phyloP scores from a whole-genome alignment of 441 rosid genomes.

The Pelargonium cotyledonis region DNA sequence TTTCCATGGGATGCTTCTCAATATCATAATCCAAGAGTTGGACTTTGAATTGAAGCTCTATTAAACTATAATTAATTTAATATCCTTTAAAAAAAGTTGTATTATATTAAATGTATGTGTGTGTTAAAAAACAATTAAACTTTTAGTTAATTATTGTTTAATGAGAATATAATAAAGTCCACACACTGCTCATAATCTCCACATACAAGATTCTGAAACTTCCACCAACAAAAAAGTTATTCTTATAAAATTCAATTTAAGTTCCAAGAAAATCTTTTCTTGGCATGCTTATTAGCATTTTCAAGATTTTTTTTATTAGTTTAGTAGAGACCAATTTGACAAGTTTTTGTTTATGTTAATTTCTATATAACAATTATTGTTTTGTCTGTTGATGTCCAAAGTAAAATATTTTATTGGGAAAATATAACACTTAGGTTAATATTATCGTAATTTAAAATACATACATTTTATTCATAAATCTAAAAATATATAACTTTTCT shows the following conservation, averaged over 20 bases:
- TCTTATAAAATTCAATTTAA: too few species aligned
- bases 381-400: too few species aligned
- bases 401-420: too few species aligned
- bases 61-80: neutral
- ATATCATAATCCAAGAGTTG: slow-evolving; percentile 19
- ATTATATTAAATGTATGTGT: neutral
- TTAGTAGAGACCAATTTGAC: too few species aligned
- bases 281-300: too few species aligned
- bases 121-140: neutral
- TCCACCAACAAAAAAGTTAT: neutral
- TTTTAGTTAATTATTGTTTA: slow-evolving; percentile 14
- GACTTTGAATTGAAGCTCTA: neutral
- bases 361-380: too few species aligned
- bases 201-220: slow-evolving; percentile 9
- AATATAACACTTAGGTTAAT: too few species aligned
- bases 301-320: too few species aligned
- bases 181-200: slow-evolving; percentile 25
- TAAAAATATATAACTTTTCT: too few species aligned
- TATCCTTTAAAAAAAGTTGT: neutral
- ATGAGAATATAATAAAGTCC: slow-evolving; percentile 13
- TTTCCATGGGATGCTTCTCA: slow-evolving; percentile 18
- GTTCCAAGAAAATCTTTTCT: neutral
- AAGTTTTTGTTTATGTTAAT: too few species aligned
- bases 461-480: too few species aligned
- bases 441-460: too few species aligned